Percentiles rank a stretch among this genome's conserved stretches.
Evolutionary conservation across 2,329 filamentous ascomycete species (phyloP).

Genomic region (Diaporthe citriasiana): DNA sequence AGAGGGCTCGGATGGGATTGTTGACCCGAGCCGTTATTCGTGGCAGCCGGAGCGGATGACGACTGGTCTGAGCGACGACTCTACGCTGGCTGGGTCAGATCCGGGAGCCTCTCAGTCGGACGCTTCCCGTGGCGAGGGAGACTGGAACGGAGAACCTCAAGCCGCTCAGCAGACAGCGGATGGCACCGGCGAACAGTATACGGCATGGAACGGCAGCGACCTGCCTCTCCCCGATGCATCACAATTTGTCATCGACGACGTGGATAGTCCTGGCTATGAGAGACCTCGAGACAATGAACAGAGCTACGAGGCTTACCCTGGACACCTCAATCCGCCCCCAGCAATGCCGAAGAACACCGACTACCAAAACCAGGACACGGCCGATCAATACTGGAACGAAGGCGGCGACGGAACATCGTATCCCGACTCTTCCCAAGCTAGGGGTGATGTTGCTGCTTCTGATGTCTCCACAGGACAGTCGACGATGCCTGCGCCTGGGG

Average conservation of each 20-base stretch:
- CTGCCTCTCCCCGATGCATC: not conserved
- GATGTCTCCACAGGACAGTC: not conserved
- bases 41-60: conserved; percentile 37
- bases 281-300: not conserved
- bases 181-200: not conserved
- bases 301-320: not conserved
- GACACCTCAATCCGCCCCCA: not conserved
- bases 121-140: not conserved
- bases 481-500: not conserved
- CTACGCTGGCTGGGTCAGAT: conserved; percentile 17
- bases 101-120: not conserved
- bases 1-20: not conserved
- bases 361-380: not conserved
- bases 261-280: conserved; percentile 23
- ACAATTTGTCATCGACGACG: conserved; percentile 37
- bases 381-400: not conserved
- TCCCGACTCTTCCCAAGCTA: not conserved
- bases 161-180: not conserved
- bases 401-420: not conserved
- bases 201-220: conserved; percentile 2
- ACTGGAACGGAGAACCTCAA: not conserved
- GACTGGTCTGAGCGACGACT: conserved; percentile 32
- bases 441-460: too few species aligned
- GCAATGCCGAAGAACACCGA: not conserved
- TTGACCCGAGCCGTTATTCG: conserved; percentile 24